Base-by-base conservation (phyloP, 208 protist species). In the Trypanosoma lewisi region DNA sequence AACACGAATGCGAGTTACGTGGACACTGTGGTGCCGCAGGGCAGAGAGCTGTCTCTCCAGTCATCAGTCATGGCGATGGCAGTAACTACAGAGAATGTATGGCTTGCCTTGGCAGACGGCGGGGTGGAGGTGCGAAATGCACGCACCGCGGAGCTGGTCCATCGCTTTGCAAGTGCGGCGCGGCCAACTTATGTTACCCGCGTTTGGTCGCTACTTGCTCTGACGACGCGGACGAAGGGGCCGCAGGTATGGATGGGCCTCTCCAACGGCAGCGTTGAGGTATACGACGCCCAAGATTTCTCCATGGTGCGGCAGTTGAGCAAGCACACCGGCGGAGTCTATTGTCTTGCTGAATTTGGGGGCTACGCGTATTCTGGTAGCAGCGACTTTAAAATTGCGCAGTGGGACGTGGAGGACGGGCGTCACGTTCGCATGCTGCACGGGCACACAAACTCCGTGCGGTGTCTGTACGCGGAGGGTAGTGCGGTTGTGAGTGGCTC, bases 401-500 rank as follows among this genome's bases (percentile, higher is more conserved):
- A 94, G 77, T 96, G 89, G 89, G 58, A 73, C 12, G 77, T 65
- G 17, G 69, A 68, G 16, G 56, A 76, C 11, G 52, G 54, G 9
- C 44, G 56, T 19, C 73, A 82, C 34, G 63, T 85, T 34, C 78
- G 74, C 5, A 48, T 82, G 54, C 77, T 96, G 51, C 79, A 82
- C 47, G 87, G 87, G 0, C 89, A 96, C 71, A 63, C 67, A n/a
- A 84, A 76, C 3, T 53, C 73, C 11, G 75, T 96, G 17, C 69
- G 76, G 12, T 94, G 86, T 59, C 65, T 94, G n/a, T 82, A 83
- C 63, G 83, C 85, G 16, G 86, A 96, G 64, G 88, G 86, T 36
- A 90, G 83, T 62, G 78, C 81, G 11, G 55, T 96, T 21, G 78
- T 96, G 36, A 89, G 78, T 44, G 91, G 87, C 2, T 63, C 77